A percentile compares a stretch with the other conserved stretches of the same genome.
These are phyloP conservation scores for Pelargonium myrrhifolium DNA, from an alignment of 441 rosid genomes.

Conservation along the genomic window DNA sequence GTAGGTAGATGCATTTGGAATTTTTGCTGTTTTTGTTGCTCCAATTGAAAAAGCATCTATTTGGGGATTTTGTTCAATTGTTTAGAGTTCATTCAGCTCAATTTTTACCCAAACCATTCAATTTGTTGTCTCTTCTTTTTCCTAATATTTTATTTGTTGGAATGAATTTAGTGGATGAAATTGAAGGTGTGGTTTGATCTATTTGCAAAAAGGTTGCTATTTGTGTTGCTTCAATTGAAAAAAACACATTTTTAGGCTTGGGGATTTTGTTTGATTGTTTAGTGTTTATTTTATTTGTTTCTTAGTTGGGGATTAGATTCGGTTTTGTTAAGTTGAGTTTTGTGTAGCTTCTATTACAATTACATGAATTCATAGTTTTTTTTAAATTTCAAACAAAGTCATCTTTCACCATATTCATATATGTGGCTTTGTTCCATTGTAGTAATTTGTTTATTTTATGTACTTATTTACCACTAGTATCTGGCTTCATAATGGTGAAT, in stretches of 20 bases:
- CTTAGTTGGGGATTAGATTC: not conserved
- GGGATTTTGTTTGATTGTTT: not conserved
- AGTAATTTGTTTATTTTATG: not conserved
- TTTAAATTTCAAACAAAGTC: not conserved
- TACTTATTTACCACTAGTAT: not conserved
- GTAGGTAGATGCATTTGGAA: no score
- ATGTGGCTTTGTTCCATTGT: not conserved
- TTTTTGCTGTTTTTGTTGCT: no score
- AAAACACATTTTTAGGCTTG: not conserved
- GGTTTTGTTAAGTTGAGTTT: not conserved
- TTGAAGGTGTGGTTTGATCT: not conserved
- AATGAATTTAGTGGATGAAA: no score
- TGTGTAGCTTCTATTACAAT: not conserved
- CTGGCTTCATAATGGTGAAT: not conserved
- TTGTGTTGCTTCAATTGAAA: no score
- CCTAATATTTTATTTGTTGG: no score
- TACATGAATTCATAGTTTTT: not conserved
- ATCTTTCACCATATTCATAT: not conserved
- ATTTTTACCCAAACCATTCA: no score
- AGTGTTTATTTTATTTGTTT: not conserved
- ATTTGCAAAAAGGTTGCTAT: not conserved
- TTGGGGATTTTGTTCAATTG: no score
- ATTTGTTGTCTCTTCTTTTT: no score
- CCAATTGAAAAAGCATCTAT: no score
- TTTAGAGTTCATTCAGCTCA: no score